Conservation (phyloP, 768 basidiomycete genomes). For the Trametes villosa region DNA sequence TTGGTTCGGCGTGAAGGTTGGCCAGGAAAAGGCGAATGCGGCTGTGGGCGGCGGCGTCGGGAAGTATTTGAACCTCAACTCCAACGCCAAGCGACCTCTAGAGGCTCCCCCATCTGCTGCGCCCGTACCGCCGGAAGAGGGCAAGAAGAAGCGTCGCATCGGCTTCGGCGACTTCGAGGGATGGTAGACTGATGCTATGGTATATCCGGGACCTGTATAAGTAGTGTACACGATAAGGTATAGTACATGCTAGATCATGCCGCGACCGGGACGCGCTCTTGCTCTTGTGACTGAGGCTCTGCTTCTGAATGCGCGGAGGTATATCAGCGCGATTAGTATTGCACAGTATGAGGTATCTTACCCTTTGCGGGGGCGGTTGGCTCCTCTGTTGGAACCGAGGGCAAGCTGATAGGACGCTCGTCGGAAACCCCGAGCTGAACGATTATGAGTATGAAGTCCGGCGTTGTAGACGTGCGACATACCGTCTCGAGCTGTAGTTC, state of each 20-base stretch:
- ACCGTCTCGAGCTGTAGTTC: constrained; percentile 70
- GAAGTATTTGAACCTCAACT: constrained; percentile 67
- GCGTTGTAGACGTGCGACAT: constrained; percentile 27
- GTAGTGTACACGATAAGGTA: constrained; percentile 18
- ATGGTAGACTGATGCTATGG: constrained; percentile 52
- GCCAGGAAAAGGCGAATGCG: constrained; percentile 45
- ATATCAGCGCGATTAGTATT: background rate
- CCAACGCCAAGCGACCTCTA: constrained; percentile 32
- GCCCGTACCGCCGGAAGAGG: constrained; percentile 43
- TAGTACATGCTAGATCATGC: constrained; percentile 25
- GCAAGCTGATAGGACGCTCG: constrained; percentile 46
- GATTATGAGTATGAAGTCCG: background rate
- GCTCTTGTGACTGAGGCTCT: constrained; percentile 5
- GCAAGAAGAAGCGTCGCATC: constrained; percentile 78
- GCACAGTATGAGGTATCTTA: constrained; percentile 20
- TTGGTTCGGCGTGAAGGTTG: constrained; percentile 91
- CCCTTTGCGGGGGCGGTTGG: constrained; percentile 44
- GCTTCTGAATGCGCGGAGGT: background rate
- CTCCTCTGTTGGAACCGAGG: constrained; percentile 53
- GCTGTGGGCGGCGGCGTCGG: constrained; percentile 64
- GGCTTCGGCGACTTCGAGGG: constrained; percentile 93
- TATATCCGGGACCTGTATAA: constrained; percentile 19
- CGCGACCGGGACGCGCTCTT: constrained; percentile 35
- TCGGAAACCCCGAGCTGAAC: background rate
- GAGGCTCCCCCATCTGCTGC: constrained; percentile 14